These are phyloP conservation scores for Bryum argenteum DNA, from an alignment of 225 moss, liverwort and hornwort genomes.

Conservation along the genomic window DNA sequence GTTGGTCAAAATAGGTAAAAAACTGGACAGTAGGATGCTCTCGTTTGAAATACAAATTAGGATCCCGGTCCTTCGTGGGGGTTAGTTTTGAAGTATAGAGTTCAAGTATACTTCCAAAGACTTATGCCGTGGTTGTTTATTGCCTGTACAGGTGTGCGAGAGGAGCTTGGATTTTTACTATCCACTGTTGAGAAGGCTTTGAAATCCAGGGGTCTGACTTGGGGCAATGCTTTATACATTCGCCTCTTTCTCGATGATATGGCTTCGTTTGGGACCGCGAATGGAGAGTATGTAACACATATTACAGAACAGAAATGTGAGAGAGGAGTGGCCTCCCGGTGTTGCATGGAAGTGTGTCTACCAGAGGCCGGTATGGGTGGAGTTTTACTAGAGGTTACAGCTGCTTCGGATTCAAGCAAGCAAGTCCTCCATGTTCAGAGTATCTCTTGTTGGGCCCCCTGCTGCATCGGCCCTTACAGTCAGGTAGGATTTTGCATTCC, in stretches of 20 bases:
- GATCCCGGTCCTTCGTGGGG: neutral
- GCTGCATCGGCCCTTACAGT: slow-evolving; percentile 99
- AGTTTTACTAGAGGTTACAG: slow-evolving; percentile 68
- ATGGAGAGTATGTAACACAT: slow-evolving; percentile 78
- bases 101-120: neutral
- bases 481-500: slow-evolving; percentile 56
- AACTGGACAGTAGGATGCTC: too few species aligned
- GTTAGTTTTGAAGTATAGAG: neutral
- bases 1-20: too few species aligned
- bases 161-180: slow-evolving; percentile 59
- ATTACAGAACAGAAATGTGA: slow-evolving; percentile 82
- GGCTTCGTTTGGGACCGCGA: slow-evolving; percentile 65
- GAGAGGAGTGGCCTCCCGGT: slow-evolving; percentile 90
- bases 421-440: slow-evolving; percentile 95
- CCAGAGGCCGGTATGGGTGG: slow-evolving; percentile 58
- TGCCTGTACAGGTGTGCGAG: slow-evolving; percentile 54
- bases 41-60: neutral
- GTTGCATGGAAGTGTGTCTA: slow-evolving; percentile 84
- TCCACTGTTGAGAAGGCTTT: slow-evolving; percentile 56
- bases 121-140: neutral
- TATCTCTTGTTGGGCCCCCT: slow-evolving; percentile 96
- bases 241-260: slow-evolving; percentile 92
- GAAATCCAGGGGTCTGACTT: slow-evolving; percentile 50
- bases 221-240: slow-evolving; percentile 84
- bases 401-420: slow-evolving; percentile 60